Evolutionary conservation across 2,329 filamentous ascomycete genomes (phyloP), one percentile per base, ranked within the genome.

Genomic region (Parasarocladium wereldwijsianum): DNA sequence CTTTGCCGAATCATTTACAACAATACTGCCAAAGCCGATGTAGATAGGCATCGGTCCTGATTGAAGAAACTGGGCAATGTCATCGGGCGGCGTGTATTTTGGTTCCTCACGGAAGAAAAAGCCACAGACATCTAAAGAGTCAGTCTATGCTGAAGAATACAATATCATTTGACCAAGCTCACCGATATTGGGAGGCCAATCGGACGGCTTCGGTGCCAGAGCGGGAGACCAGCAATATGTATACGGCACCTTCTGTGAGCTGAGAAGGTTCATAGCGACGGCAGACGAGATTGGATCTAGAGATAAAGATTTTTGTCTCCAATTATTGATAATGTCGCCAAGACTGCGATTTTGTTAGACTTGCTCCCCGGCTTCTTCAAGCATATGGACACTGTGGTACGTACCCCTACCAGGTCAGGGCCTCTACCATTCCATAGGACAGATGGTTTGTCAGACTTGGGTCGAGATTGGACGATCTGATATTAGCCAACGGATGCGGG

Each of bases 401-500:
- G 29, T 33, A 54, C 49, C 77, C 77, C 54, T 83, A 76, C 77
- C 77, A 83, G 3, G 78, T 78, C 44, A 83, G 57, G 50, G 80
- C 67, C 34, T 83, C 77, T 16, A 83, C 71, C 33, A 82, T 59
- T 5, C 24, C 24, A 17, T 27, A 32, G 13, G 16, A 21, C 6
- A 32, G 12, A 12, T 26, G 23, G 24, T 27, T 32, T 24, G 21
- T 24, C 13, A n/a, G 24, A 10, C 12, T 32, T 15, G 30, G 22
- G 12, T 17, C 13, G n/a, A 23, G 13, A 16, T 84, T 83, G 1
- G 76, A 71, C 2, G 71, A 72, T 37, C 81, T 68, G 33, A 93
- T 76, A 38, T 90, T 87, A 0, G 84, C 83, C 15, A 93, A 60
- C 0, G 85, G 85, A 43, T 93, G 85, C 1, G 83, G 81, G 40